Evolutionary conservation across 2,329 filamentous ascomycete genomes (phyloP), one percentile per base, ranked within the genome.

Genomic region (Alternaria hordeiaustralica): DNA sequence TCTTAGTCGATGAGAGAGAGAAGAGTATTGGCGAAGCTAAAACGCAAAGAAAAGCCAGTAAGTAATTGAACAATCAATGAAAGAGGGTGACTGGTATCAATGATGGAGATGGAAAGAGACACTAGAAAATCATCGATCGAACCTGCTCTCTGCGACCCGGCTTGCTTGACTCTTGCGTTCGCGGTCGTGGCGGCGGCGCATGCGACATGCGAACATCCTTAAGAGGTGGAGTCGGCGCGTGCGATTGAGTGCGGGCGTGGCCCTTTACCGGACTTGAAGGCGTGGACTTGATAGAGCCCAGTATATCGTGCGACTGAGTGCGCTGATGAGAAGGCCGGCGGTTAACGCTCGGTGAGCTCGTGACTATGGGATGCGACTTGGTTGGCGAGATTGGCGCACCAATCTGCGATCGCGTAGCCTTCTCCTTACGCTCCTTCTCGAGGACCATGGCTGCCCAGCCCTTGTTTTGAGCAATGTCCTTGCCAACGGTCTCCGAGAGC

Each of bases 401-500:
- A 13, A 61, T 57, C 41, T 74, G 68, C 45, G 71, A 66, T 21
- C 72, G 71, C 13, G 66, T 54, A 30, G 70, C 60, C 68, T 75
- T 79, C 43, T 80, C 77, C 20, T 69, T 69, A 36, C 76, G 74
- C 71, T 85, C 83, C 57, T 82, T 80, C 20, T 81, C 80, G 6
- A 89, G 82, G 5, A 90, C 87, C 68, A 89, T 80, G 56, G 89
- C 87, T 0, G 87, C 88, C 88, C 88, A 90, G n/a, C 83, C 83
- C 72, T 87, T 88, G 60, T 75, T 71, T 25, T 81, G 77, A 41
- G 82, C 82, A 30, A 78, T 79, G 44, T 87, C 84, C 69, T 88
- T 89, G 66, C 88, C 88, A 3, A 90, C 85, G 12, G 85, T 84
- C 60, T 98, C 94, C 4, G 87, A 87, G 21, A 99, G 88, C 13